Evolutionary conservation across 441 rosid species (phyloP), one percentile per base, ranked within the genome.

Genomic region (Pelargonium cotyledonis): DNA sequence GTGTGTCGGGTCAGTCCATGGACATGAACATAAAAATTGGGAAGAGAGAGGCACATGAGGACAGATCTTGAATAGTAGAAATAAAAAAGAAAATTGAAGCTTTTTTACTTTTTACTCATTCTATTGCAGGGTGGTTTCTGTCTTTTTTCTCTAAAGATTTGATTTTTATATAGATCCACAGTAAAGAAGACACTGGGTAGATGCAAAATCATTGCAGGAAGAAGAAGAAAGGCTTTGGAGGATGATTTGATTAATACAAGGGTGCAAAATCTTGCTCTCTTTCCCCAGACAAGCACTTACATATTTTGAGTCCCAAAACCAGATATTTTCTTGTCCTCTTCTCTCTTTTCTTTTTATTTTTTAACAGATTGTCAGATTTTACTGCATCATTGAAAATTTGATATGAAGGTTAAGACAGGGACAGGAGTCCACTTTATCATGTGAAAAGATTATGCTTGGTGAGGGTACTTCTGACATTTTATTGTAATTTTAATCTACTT

Each of bases 1-100:
- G 58, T 40, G 68, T 66, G 12, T 46, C 53, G 12, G n/a, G 80
- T 70, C 76, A 69, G 78, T 67, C 72, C 21, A 49, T 29, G 72
- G 61, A 71, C 79, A 73, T 49, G 5, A 23, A 23, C 26, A 23
- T 23, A n/a, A 72, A 14, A 35, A 47, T 65, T 63, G 35, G 12
- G 12, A 21, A 10, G 16, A 49, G 72, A 65, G 67, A 72, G 58
- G 53, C 55, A 49, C 55, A 49, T 49, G 55, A 49, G 55, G 14
- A 49, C 55, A 49, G 55, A 49, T 49, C 55, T 49, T 49, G 15
- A 49, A 49, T 49, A 11, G 55, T 49, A 49, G 26, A 23, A 23
- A n/a, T n/a, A n/a, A n/a, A n/a, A n/a, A n/a, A n/a, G n/a, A 23
- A 23, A 23, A 23, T 0, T 23, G 26, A 23, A 23, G 26, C 26